Evolutionary conservation across 257 asterid species (phyloP), one percentile per base, ranked within the genome.

Genomic region (Fraxinus anomala): DNA sequence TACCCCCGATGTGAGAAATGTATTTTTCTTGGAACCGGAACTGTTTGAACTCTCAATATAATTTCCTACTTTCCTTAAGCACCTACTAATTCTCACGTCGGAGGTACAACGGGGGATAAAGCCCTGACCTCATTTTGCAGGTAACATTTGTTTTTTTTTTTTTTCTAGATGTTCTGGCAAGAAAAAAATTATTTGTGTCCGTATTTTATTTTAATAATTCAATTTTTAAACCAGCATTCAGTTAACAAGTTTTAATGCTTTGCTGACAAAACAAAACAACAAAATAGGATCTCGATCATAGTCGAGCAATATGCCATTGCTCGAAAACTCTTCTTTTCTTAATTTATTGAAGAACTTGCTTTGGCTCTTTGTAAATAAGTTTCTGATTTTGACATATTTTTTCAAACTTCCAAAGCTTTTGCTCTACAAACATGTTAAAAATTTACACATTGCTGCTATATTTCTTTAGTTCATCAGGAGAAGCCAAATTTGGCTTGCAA

Each of bases 361-460:
- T 54, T 54, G 23, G 23, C 65, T n/a, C 12, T n/a, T n/a, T 1
- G 11, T n/a, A 54, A 54, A n/a, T n/a, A 54, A 54, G 26, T 6
- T 63, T 26, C 69, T 63, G 16, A 63, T 23, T 11, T 54, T 19
- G 63, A 1, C 26, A 54, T 54, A 19, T 19, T 14, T 12, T 65
- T 5, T 11, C 2, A 63, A 37, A 61, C 16, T 1, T 14, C 11
- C 17, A 1, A 28, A 24, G 19, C 21, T 11, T 40, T 51, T 49
- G 21, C 69, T 3, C 19, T 63, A 26, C 69, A 63, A 10, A 26
- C 34, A 63, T 0, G 17, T 63, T 3, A 63, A 61, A 21, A 42
- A 54, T 0, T 82, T 81, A 89, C 39, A 88, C 98, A 65, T 80
- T 86, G 72, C 76, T 85, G 85, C 91, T 91, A 82, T 86, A 88